Evolutionary conservation across 129 eudicot species (phyloP), one percentile per base, ranked within the genome.

Genomic region (Cynara cardunculus): DNA sequence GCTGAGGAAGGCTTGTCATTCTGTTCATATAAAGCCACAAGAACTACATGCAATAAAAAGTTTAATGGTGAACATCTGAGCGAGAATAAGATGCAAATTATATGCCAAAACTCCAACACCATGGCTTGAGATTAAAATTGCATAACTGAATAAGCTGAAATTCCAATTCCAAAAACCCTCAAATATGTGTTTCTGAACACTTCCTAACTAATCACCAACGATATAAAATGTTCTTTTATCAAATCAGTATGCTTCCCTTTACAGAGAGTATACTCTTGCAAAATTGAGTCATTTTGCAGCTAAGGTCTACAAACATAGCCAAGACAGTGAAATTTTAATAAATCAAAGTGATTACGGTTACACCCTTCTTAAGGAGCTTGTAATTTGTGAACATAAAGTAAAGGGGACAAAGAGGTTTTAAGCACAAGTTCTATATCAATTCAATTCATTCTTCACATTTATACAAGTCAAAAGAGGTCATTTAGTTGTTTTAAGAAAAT

Each of bases 1-100:
- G 97, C 96, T 30, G 97, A 90, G 27, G 92, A 84, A 82, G 97
- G 98, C 81, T 94, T 92, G 81, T 92, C 97, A 68, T 86, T 90
- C 83, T 92, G 97, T 85, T 94, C 98, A 37, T 94, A 94, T 71
- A 94, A 89, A 41, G 99, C 94, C 82, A 94, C 99, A 84, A 94
- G 97, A 85, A 90, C 99, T 94, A 72, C 82, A 83, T 25, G 19
- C 14, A 24, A 77, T 0, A 22, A n/a, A 32, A 70, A 71, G 74
- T 31, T 71, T 22, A 21, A 56, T 21, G 37, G 64, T 70, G 4
- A 69, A 68, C 71, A 75, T 75, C 16, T 10, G 67, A 80, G 19
- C 44, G 31, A 8, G 12, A 34, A 37, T 25, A 37, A 13, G 32
- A 72, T 37, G 31, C 26, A 59, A 16, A 25, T 16, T 61, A 80